Conservation (phyloP, 2,329 filamentous ascomycete species). For the Colletotrichum sp. region DNA sequence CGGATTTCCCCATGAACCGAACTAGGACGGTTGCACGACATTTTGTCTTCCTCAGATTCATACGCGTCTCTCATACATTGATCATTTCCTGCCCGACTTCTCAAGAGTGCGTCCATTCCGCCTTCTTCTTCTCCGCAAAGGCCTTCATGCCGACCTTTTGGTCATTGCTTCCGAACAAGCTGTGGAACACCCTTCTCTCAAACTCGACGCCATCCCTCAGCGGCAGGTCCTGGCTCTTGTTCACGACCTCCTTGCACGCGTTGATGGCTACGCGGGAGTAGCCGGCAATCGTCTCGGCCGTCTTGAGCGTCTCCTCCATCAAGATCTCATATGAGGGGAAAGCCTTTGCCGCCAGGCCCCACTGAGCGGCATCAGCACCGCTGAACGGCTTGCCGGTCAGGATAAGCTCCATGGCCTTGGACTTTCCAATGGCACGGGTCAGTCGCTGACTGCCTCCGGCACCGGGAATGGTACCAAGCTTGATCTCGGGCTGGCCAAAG, state of each 20-base stretch:
- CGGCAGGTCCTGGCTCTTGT: slow-evolving; percentile 94
- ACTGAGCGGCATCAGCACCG: slow-evolving; percentile 83
- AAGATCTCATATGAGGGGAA: slow-evolving; percentile 83
- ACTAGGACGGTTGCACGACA: background rate
- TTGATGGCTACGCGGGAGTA: slow-evolving; percentile 87
- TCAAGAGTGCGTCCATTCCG: slow-evolving; percentile 86
- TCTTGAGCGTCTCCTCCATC: slow-evolving; percentile 80
- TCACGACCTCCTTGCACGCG: slow-evolving; percentile 96
- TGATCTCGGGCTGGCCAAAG: slow-evolving; percentile 97
- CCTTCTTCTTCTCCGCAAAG: slow-evolving; percentile 93
- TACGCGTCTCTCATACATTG: background rate
- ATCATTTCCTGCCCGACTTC: background rate
- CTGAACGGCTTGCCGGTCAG: slow-evolving; percentile 85
- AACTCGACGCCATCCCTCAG: slow-evolving; percentile 92
- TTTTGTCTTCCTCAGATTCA: slow-evolving; percentile 2
- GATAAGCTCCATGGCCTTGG: slow-evolving; percentile 89
- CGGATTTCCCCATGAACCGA: background rate
- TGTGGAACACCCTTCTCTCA: slow-evolving; percentile 92
- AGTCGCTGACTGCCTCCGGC: slow-evolving; percentile 91
- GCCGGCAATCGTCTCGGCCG: slow-evolving; percentile 87
- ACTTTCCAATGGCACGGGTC: slow-evolving; percentile 82
- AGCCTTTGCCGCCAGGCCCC: slow-evolving; percentile 86
- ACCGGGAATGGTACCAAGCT: slow-evolving; percentile 89
- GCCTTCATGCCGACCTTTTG: slow-evolving; percentile 98
- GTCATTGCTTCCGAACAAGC: slow-evolving; percentile 90